Base-by-base conservation (phyloP, 2,329 filamentous ascomycete species). In the Dactylonectria macrodidyma region DNA sequence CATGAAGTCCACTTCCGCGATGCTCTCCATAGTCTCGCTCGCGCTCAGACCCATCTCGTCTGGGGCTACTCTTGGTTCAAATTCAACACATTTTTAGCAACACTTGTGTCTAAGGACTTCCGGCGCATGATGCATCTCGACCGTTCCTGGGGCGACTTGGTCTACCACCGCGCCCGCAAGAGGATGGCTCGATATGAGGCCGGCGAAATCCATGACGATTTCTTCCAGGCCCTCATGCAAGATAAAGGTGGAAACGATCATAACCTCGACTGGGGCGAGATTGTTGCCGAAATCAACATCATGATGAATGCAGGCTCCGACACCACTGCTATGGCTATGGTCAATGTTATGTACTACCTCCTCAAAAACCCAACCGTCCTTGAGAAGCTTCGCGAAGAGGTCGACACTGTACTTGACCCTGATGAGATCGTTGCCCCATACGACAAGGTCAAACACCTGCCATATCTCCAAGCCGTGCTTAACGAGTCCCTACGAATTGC, bases 201-300 rank as follows among this genome's bases (percentile, higher is more conserved):
- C 3, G 87, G 88, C 26, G 88, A 90, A 75, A 86, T 85, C 67
- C 81, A 89, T 0, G 84, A 88, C 51, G 88, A 90, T 71, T 89
- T 90, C 78, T 89, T 90, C 79, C 81, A 85, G 61, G 81, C 83
- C 0, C 75, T 90, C 2, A 87, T 90, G 85, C 85, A 84, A 10
- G 80, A 84, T 54, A 83, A 80, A 62, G 78, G 81, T 19, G 84
- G 78, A 11, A 73, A 77, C 2, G 76, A 82, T 0, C 69, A 64
- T 16, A 55, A 65, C 5, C 82, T 90, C 1, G 85, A 89, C 66
- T 88, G 83, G 83, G 88, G 88, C 26, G 88, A 91, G 76, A 85
- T 90, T 11, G 83, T 88, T 0, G 86, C 88, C 9, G 88, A 90
- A 72, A 79, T 88, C 34, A 81, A 76, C 51, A 87, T 85, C 74